Percentiles rank a stretch among this genome's conserved stretches.
Evolutionary conservation across 2,329 filamentous ascomycete genomes (phyloP).

Genomic region (Myriosclerotinia curreyana): DNA sequence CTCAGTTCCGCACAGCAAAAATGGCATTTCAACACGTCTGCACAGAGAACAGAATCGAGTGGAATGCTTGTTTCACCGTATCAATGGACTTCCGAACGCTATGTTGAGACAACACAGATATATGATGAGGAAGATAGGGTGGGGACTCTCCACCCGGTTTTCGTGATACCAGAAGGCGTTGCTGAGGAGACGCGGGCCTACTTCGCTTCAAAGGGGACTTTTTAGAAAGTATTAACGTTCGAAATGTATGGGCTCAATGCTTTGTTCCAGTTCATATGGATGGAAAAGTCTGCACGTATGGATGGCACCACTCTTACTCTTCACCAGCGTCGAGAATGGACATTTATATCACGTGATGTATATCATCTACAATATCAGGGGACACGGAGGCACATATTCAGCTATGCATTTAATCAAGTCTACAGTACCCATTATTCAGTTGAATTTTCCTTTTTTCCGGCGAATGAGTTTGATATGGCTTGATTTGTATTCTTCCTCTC

Average conservation of each 20-base stretch:
- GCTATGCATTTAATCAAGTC: slow-evolving; percentile 4
- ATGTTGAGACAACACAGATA: slow-evolving; percentile 53
- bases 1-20: slow-evolving; percentile 78
- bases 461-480: neutral
- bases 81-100: slow-evolving; percentile 44
- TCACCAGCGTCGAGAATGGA: neutral
- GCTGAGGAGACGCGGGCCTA: slow-evolving; percentile 36
- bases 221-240: slow-evolving; percentile 26
- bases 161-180: slow-evolving; percentile 68
- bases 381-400: neutral
- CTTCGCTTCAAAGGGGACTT: slow-evolving; percentile 35
- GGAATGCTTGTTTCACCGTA: slow-evolving; percentile 39
- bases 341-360: slow-evolving; percentile 1
- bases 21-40: slow-evolving; percentile 47
- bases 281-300: slow-evolving; percentile 7
- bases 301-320: slow-evolving; percentile 5
- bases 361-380: neutral
- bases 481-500: neutral
- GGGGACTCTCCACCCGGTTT: slow-evolving; percentile 74
- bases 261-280: slow-evolving; percentile 9
- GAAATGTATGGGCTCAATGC: neutral
- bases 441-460: neutral
- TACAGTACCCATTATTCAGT: neutral
- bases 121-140: slow-evolving; percentile 72
- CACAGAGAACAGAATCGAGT: slow-evolving; percentile 40